These are phyloP conservation scores for Cladosporium sp. DNA, from an alignment of 2,329 filamentous ascomycete species.

Conservation along the genomic window DNA sequence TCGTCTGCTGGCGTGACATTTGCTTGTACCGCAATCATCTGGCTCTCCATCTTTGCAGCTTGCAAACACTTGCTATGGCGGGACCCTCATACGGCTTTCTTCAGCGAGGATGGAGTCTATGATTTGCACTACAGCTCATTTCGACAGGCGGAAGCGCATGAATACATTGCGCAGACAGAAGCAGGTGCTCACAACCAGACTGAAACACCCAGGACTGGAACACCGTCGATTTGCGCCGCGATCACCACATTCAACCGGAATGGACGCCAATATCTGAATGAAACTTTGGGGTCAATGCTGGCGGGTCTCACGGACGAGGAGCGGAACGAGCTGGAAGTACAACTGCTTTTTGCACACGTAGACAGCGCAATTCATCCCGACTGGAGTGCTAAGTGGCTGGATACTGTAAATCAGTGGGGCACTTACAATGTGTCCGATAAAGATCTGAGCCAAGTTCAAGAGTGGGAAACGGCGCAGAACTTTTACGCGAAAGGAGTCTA, in stretches of 20 bases:
- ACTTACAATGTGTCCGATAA: neutral
- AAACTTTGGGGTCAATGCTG: neutral
- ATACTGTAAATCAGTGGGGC: neutral
- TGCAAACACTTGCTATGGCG: constrained; percentile 21
- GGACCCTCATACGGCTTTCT: constrained; percentile 24
- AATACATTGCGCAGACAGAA: constrained; percentile 5
- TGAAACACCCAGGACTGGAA: neutral
- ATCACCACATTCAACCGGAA: neutral
- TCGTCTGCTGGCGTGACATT: neutral
- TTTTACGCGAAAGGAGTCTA: neutral
- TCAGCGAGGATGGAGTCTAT: constrained; percentile 21
- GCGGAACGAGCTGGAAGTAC: neutral
- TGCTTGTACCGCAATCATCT: neutral
- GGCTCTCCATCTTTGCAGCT: constrained; percentile 14
- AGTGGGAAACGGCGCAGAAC: neutral
- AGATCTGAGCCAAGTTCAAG: neutral
- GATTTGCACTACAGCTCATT: constrained; percentile 20
- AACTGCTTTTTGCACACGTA: neutral
- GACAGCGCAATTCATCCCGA: neutral
- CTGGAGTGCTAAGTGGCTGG: neutral
- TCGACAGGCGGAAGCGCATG: constrained; percentile 15
- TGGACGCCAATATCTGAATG: neutral
- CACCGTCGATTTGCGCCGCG: neutral
- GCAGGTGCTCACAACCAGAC: neutral
- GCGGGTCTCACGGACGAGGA: neutral